Conservation (phyloP, 2,329 filamentous ascomycete species). For the Talaromyces marneffei region DNA sequence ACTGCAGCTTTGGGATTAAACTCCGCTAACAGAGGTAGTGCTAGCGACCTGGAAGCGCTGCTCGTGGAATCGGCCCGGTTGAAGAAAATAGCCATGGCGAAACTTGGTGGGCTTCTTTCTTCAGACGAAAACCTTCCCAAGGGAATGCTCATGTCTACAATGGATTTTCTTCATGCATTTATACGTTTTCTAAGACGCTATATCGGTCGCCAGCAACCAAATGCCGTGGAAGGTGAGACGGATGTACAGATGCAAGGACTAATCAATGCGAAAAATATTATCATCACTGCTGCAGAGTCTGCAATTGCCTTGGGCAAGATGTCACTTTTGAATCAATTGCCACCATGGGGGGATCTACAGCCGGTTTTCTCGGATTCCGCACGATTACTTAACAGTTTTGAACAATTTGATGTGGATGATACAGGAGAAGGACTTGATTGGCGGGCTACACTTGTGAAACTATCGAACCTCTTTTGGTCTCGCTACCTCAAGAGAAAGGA, state of each 20-base stretch:
- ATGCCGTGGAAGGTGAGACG: slow-evolving; percentile 23
- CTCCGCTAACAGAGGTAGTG: slow-evolving; percentile 34
- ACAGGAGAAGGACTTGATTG: slow-evolving; percentile 19
- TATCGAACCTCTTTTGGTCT: slow-evolving; percentile 46
- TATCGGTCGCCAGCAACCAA: slow-evolving; percentile 28
- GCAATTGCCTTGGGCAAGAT: slow-evolving; percentile 35
- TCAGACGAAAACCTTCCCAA: slow-evolving; percentile 19
- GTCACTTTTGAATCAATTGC: slow-evolving; percentile 31
- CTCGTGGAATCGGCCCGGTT: slow-evolving; percentile 39
- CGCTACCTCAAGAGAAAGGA: slow-evolving; percentile 41
- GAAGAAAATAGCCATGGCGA: slow-evolving; percentile 38
- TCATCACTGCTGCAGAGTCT: slow-evolving; percentile 38
- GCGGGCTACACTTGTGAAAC: slow-evolving; percentile 30
- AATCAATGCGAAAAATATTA: slow-evolving; percentile 30
- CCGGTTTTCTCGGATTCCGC: slow-evolving; percentile 33
- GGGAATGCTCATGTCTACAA: slow-evolving; percentile 23
- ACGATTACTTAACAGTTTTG: slow-evolving; percentile 30
- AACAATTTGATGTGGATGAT: slow-evolving; percentile 14
- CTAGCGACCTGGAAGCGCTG: slow-evolving; percentile 40
- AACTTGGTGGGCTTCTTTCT: slow-evolving; percentile 28
- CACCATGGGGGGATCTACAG: slow-evolving; percentile 34
- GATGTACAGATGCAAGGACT: slow-evolving; percentile 26
- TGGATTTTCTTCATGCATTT: slow-evolving; percentile 36
- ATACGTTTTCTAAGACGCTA: slow-evolving; percentile 39
- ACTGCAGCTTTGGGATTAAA: slow-evolving; percentile 32